Evolutionary conservation across 768 basidiomycete species (phyloP).

Genomic region (Rhizopogon roseolus): DNA sequence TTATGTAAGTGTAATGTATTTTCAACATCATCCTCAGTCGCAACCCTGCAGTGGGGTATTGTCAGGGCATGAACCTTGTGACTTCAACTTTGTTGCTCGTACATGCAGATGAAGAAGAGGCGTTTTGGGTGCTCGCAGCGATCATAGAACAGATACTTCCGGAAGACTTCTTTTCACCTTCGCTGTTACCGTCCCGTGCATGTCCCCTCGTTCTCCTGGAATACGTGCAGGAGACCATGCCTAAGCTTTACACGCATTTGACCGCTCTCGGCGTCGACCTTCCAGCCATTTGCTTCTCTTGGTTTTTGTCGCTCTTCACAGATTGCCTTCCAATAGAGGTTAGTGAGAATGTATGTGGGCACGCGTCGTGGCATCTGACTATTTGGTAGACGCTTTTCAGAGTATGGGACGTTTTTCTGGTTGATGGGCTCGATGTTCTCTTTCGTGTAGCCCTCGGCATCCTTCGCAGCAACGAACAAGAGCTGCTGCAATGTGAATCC

Average conservation of each 20-base stretch:
- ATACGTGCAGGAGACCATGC: constrained; percentile 73
- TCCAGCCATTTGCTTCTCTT: constrained; percentile 94
- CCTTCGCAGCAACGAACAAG: constrained; percentile 76
- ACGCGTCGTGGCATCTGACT: constrained; percentile 1
- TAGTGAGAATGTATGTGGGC: constrained; percentile 11
- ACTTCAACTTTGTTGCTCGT: constrained; percentile 92
- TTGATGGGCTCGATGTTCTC: constrained; percentile 87
- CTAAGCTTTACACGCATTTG: constrained; percentile 73
- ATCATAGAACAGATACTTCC: constrained; percentile 89
- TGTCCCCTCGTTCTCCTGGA: constrained; percentile 90
- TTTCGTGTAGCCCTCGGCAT: constrained; percentile 90
- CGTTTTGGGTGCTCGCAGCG: constrained; percentile 90
- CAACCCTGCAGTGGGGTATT: constrained; percentile 90
- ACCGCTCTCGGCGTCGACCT: constrained; percentile 82
- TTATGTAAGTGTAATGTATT: not conserved
- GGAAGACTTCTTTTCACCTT: constrained; percentile 90
- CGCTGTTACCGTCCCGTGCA: constrained; percentile 86
- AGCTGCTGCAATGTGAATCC: constrained; percentile 79
- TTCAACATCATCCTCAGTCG: constrained; percentile 44
- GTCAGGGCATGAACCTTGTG: constrained; percentile 93
- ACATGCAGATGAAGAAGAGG: constrained; percentile 93
- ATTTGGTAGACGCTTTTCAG: constrained; percentile 76
- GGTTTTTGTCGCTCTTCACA: constrained; percentile 96
- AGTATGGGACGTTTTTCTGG: constrained; percentile 94
- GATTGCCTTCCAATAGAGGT: constrained; percentile 96